Conservation (phyloP, 805 yeast genomes). For the Lachancea fermentati region DNA sequence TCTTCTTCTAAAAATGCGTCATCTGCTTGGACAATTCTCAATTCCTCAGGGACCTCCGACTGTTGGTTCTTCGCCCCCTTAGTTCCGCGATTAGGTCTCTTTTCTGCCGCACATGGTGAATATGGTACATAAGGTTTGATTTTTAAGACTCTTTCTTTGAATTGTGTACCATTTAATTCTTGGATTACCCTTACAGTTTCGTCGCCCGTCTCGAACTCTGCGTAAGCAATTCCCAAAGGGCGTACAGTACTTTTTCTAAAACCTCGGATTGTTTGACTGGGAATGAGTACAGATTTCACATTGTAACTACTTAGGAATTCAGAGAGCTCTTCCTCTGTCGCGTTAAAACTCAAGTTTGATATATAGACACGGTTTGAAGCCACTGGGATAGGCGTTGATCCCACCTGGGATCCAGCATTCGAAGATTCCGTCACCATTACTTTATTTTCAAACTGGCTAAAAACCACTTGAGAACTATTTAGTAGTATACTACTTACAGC, state of each 20-base stretch:
- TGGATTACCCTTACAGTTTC: conserved; percentile 61
- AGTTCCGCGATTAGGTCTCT: conserved; percentile 6
- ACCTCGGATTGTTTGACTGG: conserved; percentile 48
- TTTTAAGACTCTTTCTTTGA: conserved; percentile 39
- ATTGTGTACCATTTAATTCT: conserved; percentile 54
- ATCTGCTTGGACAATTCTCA: neutral
- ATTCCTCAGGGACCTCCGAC: neutral
- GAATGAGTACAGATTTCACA: conserved; percentile 44
- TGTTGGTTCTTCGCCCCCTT: neutral
- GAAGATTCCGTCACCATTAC: neutral
- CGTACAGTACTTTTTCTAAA: conserved; percentile 36
- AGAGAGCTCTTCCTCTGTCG: conserved; percentile 49
- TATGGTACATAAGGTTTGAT: conserved; percentile 42
- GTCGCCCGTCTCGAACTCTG: conserved; percentile 65
- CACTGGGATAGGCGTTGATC: neutral
- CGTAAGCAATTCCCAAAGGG: conserved; percentile 71
- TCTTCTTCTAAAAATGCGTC: neutral
- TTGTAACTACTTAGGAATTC: conserved; percentile 40
- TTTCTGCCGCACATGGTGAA: conserved; percentile 25
- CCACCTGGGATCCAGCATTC: neutral
- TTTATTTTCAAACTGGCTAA: too few relatives aligned
- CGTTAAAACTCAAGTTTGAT: conserved; percentile 46
- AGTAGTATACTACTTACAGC: too few relatives aligned
- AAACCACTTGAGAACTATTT: too few relatives aligned
- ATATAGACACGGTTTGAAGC: conserved; percentile 40